A percentile compares a stretch with the other conserved stretches of the same genome.
phyloP scores from a whole-genome alignment of 2,329 filamentous ascomycete genomes.

The Penicillium polonicum region DNA sequence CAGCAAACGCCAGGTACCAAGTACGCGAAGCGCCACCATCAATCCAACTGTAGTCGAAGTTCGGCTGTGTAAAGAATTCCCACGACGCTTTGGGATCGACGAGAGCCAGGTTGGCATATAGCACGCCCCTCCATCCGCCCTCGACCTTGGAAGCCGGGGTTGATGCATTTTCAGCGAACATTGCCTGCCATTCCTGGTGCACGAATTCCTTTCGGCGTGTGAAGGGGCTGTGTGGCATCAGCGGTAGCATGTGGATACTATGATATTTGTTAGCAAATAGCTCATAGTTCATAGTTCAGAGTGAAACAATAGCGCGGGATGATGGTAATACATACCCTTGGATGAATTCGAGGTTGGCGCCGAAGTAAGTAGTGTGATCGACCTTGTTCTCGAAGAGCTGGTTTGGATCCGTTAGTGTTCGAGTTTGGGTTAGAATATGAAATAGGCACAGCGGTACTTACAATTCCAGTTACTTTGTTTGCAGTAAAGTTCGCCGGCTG shows the following conservation, averaged over 20 bases:
- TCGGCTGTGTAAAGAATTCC: slow-evolving; percentile 67
- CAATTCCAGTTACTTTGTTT: slow-evolving; percentile 69
- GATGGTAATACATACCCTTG: slow-evolving; percentile 46
- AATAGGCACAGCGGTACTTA: slow-evolving; percentile 27
- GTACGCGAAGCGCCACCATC: slow-evolving; percentile 79
- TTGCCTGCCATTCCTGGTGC: slow-evolving; percentile 75
- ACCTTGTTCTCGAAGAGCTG: slow-evolving; percentile 89
- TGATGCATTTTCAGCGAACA: slow-evolving; percentile 68
- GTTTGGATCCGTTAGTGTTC: not conserved
- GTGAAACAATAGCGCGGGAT: slow-evolving; percentile 5
- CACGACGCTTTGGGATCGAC: slow-evolving; percentile 69
- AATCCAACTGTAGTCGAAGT: slow-evolving; percentile 65
- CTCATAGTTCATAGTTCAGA: not conserved
- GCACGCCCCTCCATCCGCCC: slow-evolving; percentile 81
- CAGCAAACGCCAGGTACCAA: slow-evolving; percentile 80
- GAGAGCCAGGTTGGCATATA: slow-evolving; percentile 79
- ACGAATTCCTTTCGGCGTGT: slow-evolving; percentile 70
- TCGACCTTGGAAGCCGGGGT: slow-evolving; percentile 56
- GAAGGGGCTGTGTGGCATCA: slow-evolving; percentile 66
- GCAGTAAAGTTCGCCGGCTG: slow-evolving; percentile 74
- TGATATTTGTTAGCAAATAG: slow-evolving; percentile 35
- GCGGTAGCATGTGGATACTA: slow-evolving; percentile 81
- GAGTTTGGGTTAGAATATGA: not conserved
- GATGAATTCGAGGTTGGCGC: slow-evolving; percentile 68
- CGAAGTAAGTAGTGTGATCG: slow-evolving; percentile 90